Evolutionary conservation across 1,139 yeast species (phyloP), one percentile per base, ranked within the genome.

Genomic region (Debaryomyces subglobosus): DNA sequence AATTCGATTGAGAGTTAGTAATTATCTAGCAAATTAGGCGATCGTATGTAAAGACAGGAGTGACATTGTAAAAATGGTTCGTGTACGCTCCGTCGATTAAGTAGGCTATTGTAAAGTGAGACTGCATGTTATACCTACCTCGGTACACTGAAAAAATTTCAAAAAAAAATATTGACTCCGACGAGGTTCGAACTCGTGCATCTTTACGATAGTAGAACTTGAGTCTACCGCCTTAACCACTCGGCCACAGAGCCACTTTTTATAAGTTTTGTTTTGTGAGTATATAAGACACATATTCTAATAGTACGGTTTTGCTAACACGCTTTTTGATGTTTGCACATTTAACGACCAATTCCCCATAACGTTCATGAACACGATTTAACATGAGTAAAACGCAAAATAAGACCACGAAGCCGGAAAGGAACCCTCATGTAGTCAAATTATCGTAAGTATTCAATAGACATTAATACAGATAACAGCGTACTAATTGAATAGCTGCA

Each of bases 391-490:
- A 7, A 8, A 24, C 4, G 32, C 15, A 13, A 29, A 9, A 5
- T 4, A 29, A 29, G 8, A 12, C 15, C 15, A 29, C 15, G 32
- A 29, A 29, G 12, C 15, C 15, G 7, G 32, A 29, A n/a, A 29
- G 15, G 12, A 29, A 29, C n/a, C 32, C 7, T 12, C 15, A 5
- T 33, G n/a, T 32, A 41, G 57, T 58, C 53, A 43, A 66, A 68
- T 49, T 65, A 59, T 55, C 71, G 33, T 63, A 64, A 5, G 44
- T 56, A 0, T 58, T 80, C 23, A 88, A 87, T 59, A n/a, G 32
- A 6, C 13, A 2, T 13, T 29, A 9, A n/a, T 12, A 6, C 3
- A 29, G 5, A n/a, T 12, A 94, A 94, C 3, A 83, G 91, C 4
- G 4, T 70, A 66, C 49, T 72, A 68, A 49, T 67, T 68, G 62